Conservation (phyloP, 1,139 yeast genomes). For the Scheffersomyces parashehatae region DNA sequence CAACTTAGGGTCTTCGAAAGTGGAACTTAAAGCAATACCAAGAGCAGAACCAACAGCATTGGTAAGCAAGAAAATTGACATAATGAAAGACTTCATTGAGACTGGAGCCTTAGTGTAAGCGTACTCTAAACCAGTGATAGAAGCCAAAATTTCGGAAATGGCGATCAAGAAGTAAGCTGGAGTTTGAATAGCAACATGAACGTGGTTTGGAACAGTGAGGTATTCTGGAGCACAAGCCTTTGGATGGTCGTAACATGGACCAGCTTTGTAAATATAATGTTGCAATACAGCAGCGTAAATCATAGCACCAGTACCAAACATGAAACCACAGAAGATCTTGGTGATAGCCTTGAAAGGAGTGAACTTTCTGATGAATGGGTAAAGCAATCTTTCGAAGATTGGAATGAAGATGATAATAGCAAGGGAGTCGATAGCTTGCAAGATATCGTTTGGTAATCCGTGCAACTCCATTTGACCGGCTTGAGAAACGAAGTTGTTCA, state of each 20-base stretch:
- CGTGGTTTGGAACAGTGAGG: slow-evolving; percentile 43
- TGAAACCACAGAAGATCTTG: slow-evolving; percentile 74
- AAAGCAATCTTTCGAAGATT: slow-evolving; percentile 50
- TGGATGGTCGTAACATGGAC: slow-evolving; percentile 76
- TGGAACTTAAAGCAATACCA: slow-evolving; percentile 70
- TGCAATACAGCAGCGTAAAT: slow-evolving; percentile 82
- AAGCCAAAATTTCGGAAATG: slow-evolving; percentile 63
- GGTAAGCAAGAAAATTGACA: slow-evolving; percentile 61
- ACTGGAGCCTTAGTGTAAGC: slow-evolving; percentile 73
- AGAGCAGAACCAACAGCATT: slow-evolving; percentile 70
- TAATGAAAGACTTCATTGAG: slow-evolving; percentile 64
- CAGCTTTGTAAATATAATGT: slow-evolving; percentile 66
- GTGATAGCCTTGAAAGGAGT: slow-evolving; percentile 70
- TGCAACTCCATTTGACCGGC: slow-evolving; percentile 66
- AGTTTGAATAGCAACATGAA: slow-evolving; percentile 63
- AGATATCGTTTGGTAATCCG: slow-evolving; percentile 65
- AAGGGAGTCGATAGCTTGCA: slow-evolving; percentile 63
- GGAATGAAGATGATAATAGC: slow-evolving; percentile 65
- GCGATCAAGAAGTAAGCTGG: slow-evolving; percentile 67
- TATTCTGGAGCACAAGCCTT: slow-evolving; percentile 30
- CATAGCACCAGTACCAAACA: slow-evolving; percentile 70
- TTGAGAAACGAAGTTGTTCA: slow-evolving; percentile 62
- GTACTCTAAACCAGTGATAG: slow-evolving; percentile 66
- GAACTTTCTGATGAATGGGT: slow-evolving; percentile 54
- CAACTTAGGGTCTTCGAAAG: slow-evolving; percentile 66